phyloP scores from a whole-genome alignment of 2,329 filamentous ascomycete genomes.

The Fusarium sp. region DNA sequence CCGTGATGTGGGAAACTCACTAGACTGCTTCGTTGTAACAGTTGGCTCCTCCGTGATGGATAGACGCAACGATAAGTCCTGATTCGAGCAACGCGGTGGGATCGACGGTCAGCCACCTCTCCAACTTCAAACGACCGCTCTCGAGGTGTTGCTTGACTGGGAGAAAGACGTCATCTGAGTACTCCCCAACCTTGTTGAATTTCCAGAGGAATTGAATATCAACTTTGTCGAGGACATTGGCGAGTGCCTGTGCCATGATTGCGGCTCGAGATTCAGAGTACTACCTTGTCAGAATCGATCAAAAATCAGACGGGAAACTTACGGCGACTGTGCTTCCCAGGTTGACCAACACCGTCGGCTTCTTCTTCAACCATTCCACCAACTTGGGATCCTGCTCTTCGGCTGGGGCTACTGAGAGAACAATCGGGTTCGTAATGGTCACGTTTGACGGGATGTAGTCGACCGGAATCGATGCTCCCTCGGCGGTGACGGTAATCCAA shows the following conservation, averaged over 20 bases:
- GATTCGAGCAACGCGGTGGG: conserved; percentile 49
- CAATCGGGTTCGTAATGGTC: conserved; percentile 56
- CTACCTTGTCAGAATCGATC: neutral
- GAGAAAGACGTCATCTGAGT: conserved; percentile 14
- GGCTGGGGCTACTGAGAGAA: conserved; percentile 52
- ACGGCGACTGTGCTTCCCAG: conserved; percentile 53
- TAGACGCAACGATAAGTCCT: conserved; percentile 38
- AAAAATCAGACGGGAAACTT: neutral
- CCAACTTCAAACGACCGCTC: conserved; percentile 33
- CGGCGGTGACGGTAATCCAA: conserved; percentile 44
- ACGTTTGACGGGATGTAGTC: conserved; percentile 39
- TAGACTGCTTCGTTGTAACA: conserved; percentile 35
- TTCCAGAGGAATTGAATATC: conserved; percentile 50
- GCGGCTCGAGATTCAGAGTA: conserved; percentile 5
- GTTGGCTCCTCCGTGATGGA: conserved; percentile 40
- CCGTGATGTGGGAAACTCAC: neutral
- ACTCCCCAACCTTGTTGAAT: conserved; percentile 22
- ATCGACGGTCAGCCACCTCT: conserved; percentile 46
- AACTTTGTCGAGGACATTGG: neutral
- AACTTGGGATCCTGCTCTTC: conserved; percentile 56
- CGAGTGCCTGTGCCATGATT: neutral
- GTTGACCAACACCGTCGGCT: conserved; percentile 60
- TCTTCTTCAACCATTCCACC: conserved; percentile 54
- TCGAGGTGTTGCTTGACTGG: conserved; percentile 23
- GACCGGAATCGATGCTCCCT: conserved; percentile 30